These are phyloP conservation scores for Gossypium bickii DNA, from an alignment of 345 rosid species.

Conservation along the genomic window DNA sequence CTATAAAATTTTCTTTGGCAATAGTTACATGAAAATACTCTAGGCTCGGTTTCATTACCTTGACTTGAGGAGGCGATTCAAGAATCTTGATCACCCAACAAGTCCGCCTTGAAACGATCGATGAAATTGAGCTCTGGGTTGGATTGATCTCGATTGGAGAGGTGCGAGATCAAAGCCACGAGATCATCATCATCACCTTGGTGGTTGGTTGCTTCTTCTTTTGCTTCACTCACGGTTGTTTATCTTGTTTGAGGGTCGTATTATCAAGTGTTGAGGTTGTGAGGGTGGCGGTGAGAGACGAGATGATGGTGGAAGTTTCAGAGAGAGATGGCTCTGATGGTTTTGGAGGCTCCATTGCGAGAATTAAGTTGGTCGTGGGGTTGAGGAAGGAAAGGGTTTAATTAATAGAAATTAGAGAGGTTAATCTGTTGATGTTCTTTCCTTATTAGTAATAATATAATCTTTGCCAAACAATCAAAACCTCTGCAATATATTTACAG, in stretches of 20 bases:
- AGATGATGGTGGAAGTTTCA: constrained; percentile 33
- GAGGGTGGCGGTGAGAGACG: constrained; percentile 13
- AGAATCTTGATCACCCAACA: constrained; percentile 18
- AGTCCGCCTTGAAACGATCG: constrained; percentile 27
- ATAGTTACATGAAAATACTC: constrained; percentile 81
- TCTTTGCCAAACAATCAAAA: neutral
- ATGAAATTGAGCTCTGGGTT: constrained; percentile 49
- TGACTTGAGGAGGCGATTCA: constrained; percentile 18
- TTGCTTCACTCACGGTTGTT: neutral
- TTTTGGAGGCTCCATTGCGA: constrained; percentile 40
- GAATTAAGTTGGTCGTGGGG: neutral
- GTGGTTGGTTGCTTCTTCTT: constrained; percentile 1
- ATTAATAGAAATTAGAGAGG: constrained; percentile 24
- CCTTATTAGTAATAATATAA: constrained; percentile 21
- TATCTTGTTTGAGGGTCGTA: neutral
- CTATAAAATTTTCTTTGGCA: constrained; percentile 93
- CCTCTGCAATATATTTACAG: constrained; percentile 21
- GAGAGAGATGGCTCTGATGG: constrained; percentile 32
- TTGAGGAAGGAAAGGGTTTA: constrained; percentile 18
- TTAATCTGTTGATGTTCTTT: constrained; percentile 20
- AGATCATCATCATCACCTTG: constrained; percentile 22
- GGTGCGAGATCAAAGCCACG: constrained; percentile 59
- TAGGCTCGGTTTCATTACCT: constrained; percentile 39
- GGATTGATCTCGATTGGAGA: constrained; percentile 30
- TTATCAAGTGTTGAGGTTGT: too few species aligned